Evolutionary conservation across 2,329 filamentous ascomycete species (phyloP).

Genomic region (Fusarium pseudoanthophilum): DNA sequence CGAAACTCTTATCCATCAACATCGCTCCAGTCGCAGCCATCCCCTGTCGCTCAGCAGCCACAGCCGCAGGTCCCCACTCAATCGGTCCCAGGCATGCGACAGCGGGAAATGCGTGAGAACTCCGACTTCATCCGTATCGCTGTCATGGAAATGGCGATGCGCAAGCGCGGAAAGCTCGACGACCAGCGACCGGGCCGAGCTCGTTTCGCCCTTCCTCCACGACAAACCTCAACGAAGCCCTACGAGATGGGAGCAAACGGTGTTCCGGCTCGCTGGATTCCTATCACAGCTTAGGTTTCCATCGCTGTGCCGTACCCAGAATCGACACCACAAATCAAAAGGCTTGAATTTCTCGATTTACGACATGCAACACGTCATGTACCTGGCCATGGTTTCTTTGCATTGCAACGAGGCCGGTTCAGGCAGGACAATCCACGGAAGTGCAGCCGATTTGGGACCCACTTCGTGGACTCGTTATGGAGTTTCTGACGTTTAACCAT

Average conservation of each 20-base stretch:
- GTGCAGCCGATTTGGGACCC: conserved; percentile 25
- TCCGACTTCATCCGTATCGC: conserved; percentile 77
- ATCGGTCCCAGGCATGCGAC: conserved; percentile 62
- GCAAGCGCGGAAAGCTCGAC: conserved; percentile 72
- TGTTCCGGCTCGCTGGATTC: conserved; percentile 69
- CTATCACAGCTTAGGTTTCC: conserved; percentile 45
- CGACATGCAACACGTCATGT: conserved; percentile 41
- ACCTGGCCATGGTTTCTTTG: conserved; percentile 44
- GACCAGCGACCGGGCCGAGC: conserved; percentile 73
- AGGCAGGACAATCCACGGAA: conserved; percentile 35
- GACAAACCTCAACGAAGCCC: conserved; percentile 62
- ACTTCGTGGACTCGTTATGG: conserved; percentile 25
- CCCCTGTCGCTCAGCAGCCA: conserved; percentile 46
- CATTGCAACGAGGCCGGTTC: conserved; percentile 33
- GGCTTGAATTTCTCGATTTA: conserved; percentile 7
- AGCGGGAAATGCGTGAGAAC: conserved; percentile 76
- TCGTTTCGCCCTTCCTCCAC: conserved; percentile 75
- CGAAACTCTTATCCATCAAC: conserved; percentile 49
- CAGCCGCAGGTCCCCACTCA: conserved; percentile 48
- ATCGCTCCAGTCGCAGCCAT: conserved; percentile 44
- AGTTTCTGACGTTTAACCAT: conserved; percentile 31
- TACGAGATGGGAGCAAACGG: conserved; percentile 69
- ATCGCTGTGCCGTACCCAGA: conserved; percentile 8
- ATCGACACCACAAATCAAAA: conserved; percentile 3
- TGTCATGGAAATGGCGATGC: conserved; percentile 79